Evolutionary conservation across 2,329 filamentous ascomycete species (phyloP).

Genomic region (Emericellopsis cladophorae): DNA sequence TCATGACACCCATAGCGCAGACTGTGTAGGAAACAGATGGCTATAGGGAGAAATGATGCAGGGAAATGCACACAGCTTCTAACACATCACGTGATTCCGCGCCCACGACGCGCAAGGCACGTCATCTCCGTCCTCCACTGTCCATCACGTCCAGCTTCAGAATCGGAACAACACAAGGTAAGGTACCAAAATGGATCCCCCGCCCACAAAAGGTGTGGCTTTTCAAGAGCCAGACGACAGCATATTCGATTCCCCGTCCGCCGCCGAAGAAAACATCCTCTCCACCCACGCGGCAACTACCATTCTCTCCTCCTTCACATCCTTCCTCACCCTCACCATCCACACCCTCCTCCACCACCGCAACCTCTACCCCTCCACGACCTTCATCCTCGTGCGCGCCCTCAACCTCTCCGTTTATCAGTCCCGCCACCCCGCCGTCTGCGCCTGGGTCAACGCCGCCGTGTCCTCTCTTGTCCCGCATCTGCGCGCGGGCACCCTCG

Average conservation of each 20-base stretch:
- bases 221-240: neutral
- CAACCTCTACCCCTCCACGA: constrained; percentile 60
- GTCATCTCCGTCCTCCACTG: no score
- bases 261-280: neutral
- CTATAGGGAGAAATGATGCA: no score
- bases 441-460: constrained; percentile 74
- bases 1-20: neutral
- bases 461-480: constrained; percentile 38
- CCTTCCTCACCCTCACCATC: constrained; percentile 70
- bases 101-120: no score
- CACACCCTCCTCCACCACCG: constrained; percentile 83
- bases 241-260: neutral
- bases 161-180: no score
- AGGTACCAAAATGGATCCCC: no score
- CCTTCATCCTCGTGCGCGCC: constrained; percentile 68
- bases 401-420: constrained; percentile 80
- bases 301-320: constrained; percentile 58
- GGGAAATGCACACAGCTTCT: no score
- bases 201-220: no score
- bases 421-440: constrained; percentile 74
- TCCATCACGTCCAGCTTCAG: no score
- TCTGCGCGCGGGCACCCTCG: constrained; percentile 51
- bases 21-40: neutral
- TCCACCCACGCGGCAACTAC: neutral
- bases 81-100: no score